These are phyloP conservation scores for Cryphonectria naterciae DNA, from an alignment of 2,329 filamentous ascomycete genomes.

Conservation along the genomic window DNA sequence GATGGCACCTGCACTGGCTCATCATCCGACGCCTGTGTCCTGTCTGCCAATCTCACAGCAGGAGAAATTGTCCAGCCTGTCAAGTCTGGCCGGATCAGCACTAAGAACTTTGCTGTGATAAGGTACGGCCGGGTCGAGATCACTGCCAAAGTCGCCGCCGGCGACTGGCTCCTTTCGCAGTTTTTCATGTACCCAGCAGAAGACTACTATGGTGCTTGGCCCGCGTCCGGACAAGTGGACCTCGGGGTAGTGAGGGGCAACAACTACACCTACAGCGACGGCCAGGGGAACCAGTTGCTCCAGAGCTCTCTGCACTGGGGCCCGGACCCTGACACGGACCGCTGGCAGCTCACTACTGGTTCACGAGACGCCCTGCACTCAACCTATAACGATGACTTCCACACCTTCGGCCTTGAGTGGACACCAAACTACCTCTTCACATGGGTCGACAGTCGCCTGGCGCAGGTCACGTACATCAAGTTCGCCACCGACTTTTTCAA, in stretches of 20 bases:
- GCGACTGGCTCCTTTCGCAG: constrained; percentile 31
- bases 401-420: constrained; percentile 29
- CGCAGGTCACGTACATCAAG: constrained; percentile 26
- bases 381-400: constrained; percentile 19
- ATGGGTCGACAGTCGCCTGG: constrained; percentile 27
- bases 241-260: constrained; percentile 27
- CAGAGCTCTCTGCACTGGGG: constrained; percentile 29
- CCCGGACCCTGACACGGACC: constrained; percentile 24
- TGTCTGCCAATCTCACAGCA: neutral
- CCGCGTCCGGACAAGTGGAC: constrained; percentile 29
- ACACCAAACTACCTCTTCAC: constrained; percentile 27
- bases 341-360: constrained; percentile 24
- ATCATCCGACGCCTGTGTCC: constrained; percentile 10
- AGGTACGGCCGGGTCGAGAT: constrained; percentile 28
- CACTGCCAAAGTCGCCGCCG: constrained; percentile 29
- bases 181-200: constrained; percentile 27
- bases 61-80: constrained; percentile 22
- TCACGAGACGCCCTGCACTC: constrained; percentile 20
- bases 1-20: constrained; percentile 20
- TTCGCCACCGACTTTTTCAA: constrained; percentile 21
- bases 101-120: constrained; percentile 28
- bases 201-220: constrained; percentile 28
- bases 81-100: constrained; percentile 26
- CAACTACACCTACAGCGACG: constrained; percentile 24
- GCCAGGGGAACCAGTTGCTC: constrained; percentile 17